Base-by-base conservation (phyloP, 2,329 filamentous ascomycete species). In the Beauveria caledonica region DNA sequence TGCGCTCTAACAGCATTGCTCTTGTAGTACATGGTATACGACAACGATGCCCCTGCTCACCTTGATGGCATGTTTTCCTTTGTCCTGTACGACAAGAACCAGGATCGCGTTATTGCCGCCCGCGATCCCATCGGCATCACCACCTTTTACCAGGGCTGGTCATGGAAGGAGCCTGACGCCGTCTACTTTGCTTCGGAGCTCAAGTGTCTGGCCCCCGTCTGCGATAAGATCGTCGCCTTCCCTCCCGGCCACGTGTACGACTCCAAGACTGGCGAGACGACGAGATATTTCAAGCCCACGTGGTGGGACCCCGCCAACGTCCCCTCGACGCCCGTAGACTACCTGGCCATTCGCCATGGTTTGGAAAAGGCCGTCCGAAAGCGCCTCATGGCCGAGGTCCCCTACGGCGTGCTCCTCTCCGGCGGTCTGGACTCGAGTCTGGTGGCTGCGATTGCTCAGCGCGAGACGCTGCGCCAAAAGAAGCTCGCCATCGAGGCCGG, bases 61-160 rank as follows among this genome's bases (percentile, higher is more conserved):
- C 86, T 99, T 67, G 94, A 99, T 74, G 94, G 94, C 79, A 99
- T 99, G 94, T 99, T 99, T 84, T 97, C 93, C 17, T 99, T 95
- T 79, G 92, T 99, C 60, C 84, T 99, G 58, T 96, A 96, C 77
- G 94, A 99, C 80, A 96, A 96, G 84, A 87, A 85, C 67, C 86
- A 92, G 75, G 89, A 99, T 80, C 88, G 94, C 67, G 89, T 92
- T 64, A 86, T 99, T 71, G 94, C 94, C 62, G 94, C 94, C 60
- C 87, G 94, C 72, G 94, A 99, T 74, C 94, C 94, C 40, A 97
- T 99, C 69, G 94, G 94, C 68, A 87, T 99, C 74, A 97, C 92
- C 66, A 97, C 91, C 64, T 92, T 99, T 74, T 99, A 99, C 80
- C 90, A 97, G 76, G 94, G 94, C 69, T 90, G 90, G 80, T 89